Base-by-base conservation (phyloP, 1,284 basidiomycete species). In the Leccinum huronense region DNA sequence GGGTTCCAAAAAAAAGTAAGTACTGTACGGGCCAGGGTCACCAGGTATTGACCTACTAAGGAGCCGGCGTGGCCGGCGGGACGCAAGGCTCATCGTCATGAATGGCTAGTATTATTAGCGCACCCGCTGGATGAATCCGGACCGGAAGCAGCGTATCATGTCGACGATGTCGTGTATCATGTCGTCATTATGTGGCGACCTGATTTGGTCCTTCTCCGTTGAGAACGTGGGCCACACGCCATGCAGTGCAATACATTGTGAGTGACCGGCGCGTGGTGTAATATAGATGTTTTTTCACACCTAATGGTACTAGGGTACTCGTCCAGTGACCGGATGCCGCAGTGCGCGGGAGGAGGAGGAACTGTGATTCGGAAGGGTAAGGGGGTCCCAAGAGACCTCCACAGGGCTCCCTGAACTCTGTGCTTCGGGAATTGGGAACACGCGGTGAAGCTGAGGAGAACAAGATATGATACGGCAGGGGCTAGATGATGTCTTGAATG, bases 151-250 rank as follows among this genome's bases (percentile, higher is more conserved):
- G n/a, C 14, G 42, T 40, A 31, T 30, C 23, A n/a, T 19, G 23
- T 27, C 23, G 23, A 27, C 23, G 23, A 27, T 27, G 23, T 27
- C 23, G 23, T 27, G 42, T 40, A 31, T 30, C 23, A n/a, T 19
- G 11, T 64, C 13, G 34, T 31, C 27, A 30, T 6, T 13, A 51
- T 51, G 45, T 51, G 11, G 19, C 19, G 13, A 51, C 48, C 48
- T 51, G 23, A 51, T 7, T 5, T 51, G 23, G 3, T 23, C 64
- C 40, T 42, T 40, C 36, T 27, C 57, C 58, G 58, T 58, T 62
- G 51, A 38, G 67, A 70, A 72, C 69, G 68, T 71, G 57, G 60
- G 27, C n/a, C 40, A 27, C 38, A 6, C 40, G 31, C 11, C 16
- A 61, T 19, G 65, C 67, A 57, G 60, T 45, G 65, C 38, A 64